Evolutionary conservation across 345 rosid species (phyloP), one percentile per base, ranked within the genome.

Genomic region (Pugionium dolabratum): DNA sequence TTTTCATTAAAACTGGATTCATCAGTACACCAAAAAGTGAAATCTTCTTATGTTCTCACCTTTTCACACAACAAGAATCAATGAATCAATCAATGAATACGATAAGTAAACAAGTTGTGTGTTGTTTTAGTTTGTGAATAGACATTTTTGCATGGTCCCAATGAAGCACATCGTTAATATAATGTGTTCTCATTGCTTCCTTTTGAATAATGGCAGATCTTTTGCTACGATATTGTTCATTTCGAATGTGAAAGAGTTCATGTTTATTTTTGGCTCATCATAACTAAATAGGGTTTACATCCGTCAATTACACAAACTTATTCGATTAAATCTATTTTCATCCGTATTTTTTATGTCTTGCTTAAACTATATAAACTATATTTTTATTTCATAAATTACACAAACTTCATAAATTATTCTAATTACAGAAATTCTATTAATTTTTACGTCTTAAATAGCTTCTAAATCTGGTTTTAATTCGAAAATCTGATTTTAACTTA

Each of bases 11-110:
- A 47, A 47, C 25, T 62, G 62, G 62, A 61, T 61, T 61, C 61
- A 70, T 61, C 61, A 70, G 47, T 53, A 61, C 62, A 52, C 28
- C 67, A 45, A 71, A 49, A 47, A 71, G 58, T 47, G 64, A 37
- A 46, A 46, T 32, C 26, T 54, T 39, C 58, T 63, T 55, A 46
- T 54, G 51, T 62, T 47, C 64, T 71, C 75, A 71, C 63, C 69
- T 46, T 39, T 71, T 47, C 64, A 54, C 55, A 70, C 67, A 36
- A 1, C 37, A 45, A 45, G 9, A 44, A 54, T 53, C 40, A 50
- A 41, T 33, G 49, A 18, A 18, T 48, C n/a, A n/a, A n/a, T n/a
- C n/a, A n/a, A 48, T 58, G 50, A 69, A 42, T 35, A 52, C 28
- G 32, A 51, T 30, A 37, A 25, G 48, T 29, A 50, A 18, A 45